These are phyloP conservation scores for Neurospora sp. DNA, from an alignment of 495 filamentous ascomycete species.

Conservation along the genomic window DNA sequence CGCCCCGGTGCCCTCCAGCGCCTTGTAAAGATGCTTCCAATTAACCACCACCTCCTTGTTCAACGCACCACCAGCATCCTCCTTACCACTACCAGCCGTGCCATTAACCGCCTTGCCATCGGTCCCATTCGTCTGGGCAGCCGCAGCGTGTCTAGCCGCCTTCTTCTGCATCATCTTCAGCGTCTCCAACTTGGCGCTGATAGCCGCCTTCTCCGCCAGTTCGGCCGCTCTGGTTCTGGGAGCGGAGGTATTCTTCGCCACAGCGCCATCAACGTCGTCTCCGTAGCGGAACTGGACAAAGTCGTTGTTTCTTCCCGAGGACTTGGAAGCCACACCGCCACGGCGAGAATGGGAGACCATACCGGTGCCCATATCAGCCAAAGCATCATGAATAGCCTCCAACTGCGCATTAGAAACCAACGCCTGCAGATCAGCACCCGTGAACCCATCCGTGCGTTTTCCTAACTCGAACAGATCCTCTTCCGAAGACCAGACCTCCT, in stretches of 20 bases:
- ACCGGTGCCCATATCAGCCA: constrained; percentile 48
- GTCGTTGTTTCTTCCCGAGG: constrained; percentile 34
- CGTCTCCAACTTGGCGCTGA: constrained; percentile 62
- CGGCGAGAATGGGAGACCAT: constrained; percentile 16
- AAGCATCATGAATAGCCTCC: constrained; percentile 88
- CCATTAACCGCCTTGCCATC: constrained; percentile 40
- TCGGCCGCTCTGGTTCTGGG: constrained; percentile 28
- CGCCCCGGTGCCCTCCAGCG: constrained; percentile 66
- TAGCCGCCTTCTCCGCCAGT: constrained; percentile 59
- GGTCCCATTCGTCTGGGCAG: neutral
- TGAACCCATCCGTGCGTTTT: constrained; percentile 75
- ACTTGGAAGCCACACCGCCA: constrained; percentile 17
- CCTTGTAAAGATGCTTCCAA: constrained; percentile 77
- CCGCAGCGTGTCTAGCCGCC: constrained; percentile 14
- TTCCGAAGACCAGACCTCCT: constrained; percentile 43
- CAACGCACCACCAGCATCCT: constrained; percentile 22
- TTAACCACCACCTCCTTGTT: constrained; percentile 67
- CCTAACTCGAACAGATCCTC: constrained; percentile 59
- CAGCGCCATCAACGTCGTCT: constrained; percentile 36
- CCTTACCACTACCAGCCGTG: constrained; percentile 18
- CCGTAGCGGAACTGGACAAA: constrained; percentile 84
- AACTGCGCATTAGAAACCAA: constrained; percentile 93
- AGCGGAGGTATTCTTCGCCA: constrained; percentile 12
- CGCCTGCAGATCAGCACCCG: constrained; percentile 89
- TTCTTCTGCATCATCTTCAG: constrained; percentile 59